Evolutionary conservation across 257 asterid genomes (phyloP).

Genomic region (Petrea volubilis): DNA sequence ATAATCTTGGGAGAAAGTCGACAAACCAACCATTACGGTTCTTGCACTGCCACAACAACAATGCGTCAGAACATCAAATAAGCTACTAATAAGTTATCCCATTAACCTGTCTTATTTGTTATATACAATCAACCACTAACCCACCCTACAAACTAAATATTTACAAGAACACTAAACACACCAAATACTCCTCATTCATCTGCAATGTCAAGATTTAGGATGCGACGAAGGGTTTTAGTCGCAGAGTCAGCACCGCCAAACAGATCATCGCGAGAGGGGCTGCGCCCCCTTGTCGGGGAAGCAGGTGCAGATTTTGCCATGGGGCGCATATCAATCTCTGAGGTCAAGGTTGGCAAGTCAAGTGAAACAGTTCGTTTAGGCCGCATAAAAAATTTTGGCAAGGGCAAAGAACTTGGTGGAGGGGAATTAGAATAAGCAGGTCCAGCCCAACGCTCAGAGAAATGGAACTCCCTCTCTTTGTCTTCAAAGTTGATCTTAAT

Average conservation of each 20-base stretch:
- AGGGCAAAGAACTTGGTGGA: conserved; percentile 86
- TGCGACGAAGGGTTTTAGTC: conserved; percentile 80
- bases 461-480: conserved; percentile 28
- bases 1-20: conserved; percentile 26
- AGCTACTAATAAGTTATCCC: conserved; percentile 21
- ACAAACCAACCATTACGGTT: conserved; percentile 37
- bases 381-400: conserved; percentile 60
- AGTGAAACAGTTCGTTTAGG: conserved; percentile 74
- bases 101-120: conserved; percentile 41
- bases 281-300: conserved; percentile 57
- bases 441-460: conserved; percentile 93
- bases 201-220: conserved; percentile 67
- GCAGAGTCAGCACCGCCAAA: conserved; percentile 58
- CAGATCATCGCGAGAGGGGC: conserved; percentile 38
- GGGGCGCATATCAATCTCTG: conserved; percentile 48
- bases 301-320: conserved; percentile 72
- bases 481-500: conserved; percentile 30
- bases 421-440: conserved; percentile 83
- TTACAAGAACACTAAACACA: conserved; percentile 28
- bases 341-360: conserved; percentile 49
- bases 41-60: conserved; percentile 31
- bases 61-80: conserved; percentile 21
- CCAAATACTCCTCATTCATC: conserved; percentile 43
- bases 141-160: conserved; percentile 26
- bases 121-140: conserved; percentile 45